Percentiles rank a stretch among this genome's conserved stretches.
These are phyloP conservation scores for Phaeotremella skinneri DNA, from an alignment of 768 basidiomycete genomes.

Conservation along the genomic window DNA sequence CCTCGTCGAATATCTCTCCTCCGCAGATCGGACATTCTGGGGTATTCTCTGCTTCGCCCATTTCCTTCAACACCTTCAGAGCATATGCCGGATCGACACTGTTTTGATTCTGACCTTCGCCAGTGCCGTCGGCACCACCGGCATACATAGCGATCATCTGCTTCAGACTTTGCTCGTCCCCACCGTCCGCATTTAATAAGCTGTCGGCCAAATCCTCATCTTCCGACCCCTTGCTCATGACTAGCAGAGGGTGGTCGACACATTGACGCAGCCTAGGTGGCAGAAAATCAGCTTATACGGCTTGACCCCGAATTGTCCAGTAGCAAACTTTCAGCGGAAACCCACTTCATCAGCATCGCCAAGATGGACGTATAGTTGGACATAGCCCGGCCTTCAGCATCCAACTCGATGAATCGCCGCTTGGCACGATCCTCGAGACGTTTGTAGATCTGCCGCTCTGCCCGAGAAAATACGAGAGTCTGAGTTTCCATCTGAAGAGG, in stretches of 20 bases:
- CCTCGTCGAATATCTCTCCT: slow-evolving; percentile 60
- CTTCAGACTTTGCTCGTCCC: slow-evolving; percentile 27
- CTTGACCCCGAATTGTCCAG: background rate
- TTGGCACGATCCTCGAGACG: slow-evolving; percentile 78
- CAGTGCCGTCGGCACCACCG: slow-evolving; percentile 44
- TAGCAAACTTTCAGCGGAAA: slow-evolving; percentile 2
- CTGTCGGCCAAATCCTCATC: slow-evolving; percentile 52
- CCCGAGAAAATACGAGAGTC: slow-evolving; percentile 70
- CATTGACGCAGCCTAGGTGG: slow-evolving; percentile 73
- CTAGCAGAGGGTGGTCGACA: slow-evolving; percentile 84
- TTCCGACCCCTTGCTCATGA: slow-evolving; percentile 58
- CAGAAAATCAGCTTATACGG: slow-evolving; percentile 2
- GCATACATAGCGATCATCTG: slow-evolving; percentile 47
- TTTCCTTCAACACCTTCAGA: slow-evolving; percentile 58
- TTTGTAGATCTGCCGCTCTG: slow-evolving; percentile 85
- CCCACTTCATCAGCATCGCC: slow-evolving; percentile 89
- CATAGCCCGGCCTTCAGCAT: slow-evolving; percentile 81
- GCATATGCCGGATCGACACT: slow-evolving; percentile 49
- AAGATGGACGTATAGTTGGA: slow-evolving; percentile 59
- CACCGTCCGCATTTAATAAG: slow-evolving; percentile 36
- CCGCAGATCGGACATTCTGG: slow-evolving; percentile 52
- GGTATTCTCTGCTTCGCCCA: slow-evolving; percentile 37
- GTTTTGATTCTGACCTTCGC: slow-evolving; percentile 53
- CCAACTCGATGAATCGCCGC: slow-evolving; percentile 72
- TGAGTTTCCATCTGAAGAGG: slow-evolving; percentile 64